Evolutionary conservation across 2,329 filamentous ascomycete genomes (phyloP).

Genomic region (Fusarium verrucosum): DNA sequence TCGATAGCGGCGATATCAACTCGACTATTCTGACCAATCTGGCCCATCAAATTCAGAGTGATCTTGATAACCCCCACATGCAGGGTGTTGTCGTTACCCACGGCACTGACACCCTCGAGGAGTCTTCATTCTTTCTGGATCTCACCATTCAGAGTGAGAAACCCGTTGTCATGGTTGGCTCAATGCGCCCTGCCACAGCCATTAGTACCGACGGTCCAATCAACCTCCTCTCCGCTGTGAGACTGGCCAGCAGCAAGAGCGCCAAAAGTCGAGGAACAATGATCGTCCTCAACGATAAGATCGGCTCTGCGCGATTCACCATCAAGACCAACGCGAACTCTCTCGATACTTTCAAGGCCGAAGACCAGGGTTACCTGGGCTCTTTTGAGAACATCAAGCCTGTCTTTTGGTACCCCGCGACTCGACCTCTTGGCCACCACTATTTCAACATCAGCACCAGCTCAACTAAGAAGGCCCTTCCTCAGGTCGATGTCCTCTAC

Average conservation of each 20-base stretch:
- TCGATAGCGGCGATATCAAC: slow-evolving; percentile 58
- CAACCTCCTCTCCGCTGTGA: slow-evolving; percentile 68
- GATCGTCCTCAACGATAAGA: slow-evolving; percentile 69
- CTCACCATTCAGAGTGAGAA: slow-evolving; percentile 64
- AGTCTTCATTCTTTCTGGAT: slow-evolving; percentile 69
- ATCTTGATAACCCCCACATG: slow-evolving; percentile 52
- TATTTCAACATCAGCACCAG: slow-evolving; percentile 52
- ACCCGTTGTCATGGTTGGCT: slow-evolving; percentile 67
- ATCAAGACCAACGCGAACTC: slow-evolving; percentile 70
- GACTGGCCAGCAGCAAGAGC: slow-evolving; percentile 58
- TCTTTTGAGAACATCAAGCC: slow-evolving; percentile 65
- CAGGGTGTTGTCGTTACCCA: slow-evolving; percentile 69
- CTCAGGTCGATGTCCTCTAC: slow-evolving; percentile 65
- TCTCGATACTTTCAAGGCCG: slow-evolving; percentile 67
- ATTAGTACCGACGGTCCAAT: slow-evolving; percentile 69
- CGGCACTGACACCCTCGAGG: slow-evolving; percentile 71
- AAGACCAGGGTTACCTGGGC: slow-evolving; percentile 66
- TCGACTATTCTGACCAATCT: slow-evolving; percentile 58
- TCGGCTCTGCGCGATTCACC: slow-evolving; percentile 63
- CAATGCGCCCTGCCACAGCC: slow-evolving; percentile 70
- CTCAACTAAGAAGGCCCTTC: slow-evolving; percentile 50
- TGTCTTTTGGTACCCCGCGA: slow-evolving; percentile 66
- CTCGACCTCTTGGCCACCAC: slow-evolving; percentile 56
- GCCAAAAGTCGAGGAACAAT: slow-evolving; percentile 63
- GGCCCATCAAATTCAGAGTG: slow-evolving; percentile 56